Conservation (phyloP, 768 basidiomycete genomes). For the Boletus barrowsii region DNA sequence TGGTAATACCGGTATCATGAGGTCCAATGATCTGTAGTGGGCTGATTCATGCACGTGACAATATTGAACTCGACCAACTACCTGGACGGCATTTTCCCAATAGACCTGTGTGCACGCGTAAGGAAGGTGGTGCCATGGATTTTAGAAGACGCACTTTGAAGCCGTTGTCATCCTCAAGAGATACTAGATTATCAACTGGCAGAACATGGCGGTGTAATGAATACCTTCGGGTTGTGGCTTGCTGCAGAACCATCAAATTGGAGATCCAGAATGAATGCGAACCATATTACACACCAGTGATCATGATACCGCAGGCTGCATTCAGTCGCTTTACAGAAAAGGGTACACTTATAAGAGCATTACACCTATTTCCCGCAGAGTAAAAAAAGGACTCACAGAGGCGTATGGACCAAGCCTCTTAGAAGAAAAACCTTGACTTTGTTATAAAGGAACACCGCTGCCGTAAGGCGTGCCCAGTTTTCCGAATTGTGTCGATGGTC, state of each 20-base stretch:
- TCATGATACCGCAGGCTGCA: conserved; percentile 86
- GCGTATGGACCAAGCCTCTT: conserved; percentile 73
- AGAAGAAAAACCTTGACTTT: conserved; percentile 70
- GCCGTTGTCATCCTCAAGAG: conserved; percentile 73
- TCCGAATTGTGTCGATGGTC: conserved; percentile 83
- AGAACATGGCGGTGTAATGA: not conserved
- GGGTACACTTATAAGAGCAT: conserved; percentile 58
- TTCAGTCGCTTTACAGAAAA: conserved; percentile 64
- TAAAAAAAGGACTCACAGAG: conserved; percentile 48
- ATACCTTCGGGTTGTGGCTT: conserved; percentile 85
- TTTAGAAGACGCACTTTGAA: conserved; percentile 57
- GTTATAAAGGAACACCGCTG: conserved; percentile 61
- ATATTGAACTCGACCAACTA: conserved; percentile 23
- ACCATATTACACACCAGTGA: conserved; percentile 60
- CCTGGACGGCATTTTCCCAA: conserved; percentile 88
- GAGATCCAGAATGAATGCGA: not conserved
- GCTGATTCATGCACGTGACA: not conserved
- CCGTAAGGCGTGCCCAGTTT: conserved; percentile 74
- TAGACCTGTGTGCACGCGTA: conserved; percentile 55
- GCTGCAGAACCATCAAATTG: conserved; percentile 39
- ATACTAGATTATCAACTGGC: not conserved
- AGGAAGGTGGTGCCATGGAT: not conserved
- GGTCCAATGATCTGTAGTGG: conserved; percentile 71
- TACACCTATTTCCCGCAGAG: not conserved
- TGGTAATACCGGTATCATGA: conserved; percentile 76